phyloP scores from a whole-genome alignment of 2,329 filamentous ascomycete genomes.

The Nemania sp. region DNA sequence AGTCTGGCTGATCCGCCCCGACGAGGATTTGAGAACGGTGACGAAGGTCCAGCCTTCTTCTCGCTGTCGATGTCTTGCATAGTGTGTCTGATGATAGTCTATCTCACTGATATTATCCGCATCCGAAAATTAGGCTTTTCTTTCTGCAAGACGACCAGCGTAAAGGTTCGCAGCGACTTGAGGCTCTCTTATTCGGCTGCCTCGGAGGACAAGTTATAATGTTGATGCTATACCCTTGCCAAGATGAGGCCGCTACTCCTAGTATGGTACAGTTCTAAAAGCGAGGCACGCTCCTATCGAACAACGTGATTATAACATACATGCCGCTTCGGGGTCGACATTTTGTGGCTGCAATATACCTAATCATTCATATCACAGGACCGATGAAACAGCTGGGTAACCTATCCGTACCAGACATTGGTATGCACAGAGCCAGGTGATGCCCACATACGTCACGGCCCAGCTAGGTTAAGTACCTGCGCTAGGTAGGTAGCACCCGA shows the following conservation, averaged over 20 bases:
- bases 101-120: not conserved
- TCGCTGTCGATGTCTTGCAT: constrained; percentile 17
- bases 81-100: not conserved
- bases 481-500: not conserved
- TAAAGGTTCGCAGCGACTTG: no score
- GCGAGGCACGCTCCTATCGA: not conserved
- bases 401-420: constrained; percentile 2
- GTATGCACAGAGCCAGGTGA: constrained; percentile 8
- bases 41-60: constrained; percentile 24
- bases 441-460: constrained; percentile 8
- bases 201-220: constrained; percentile 8
- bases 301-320: not conserved
- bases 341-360: constrained; percentile 11
- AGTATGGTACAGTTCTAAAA: constrained; percentile 2
- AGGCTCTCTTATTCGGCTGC: constrained; percentile 2
- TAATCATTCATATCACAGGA: no score
- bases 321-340: not conserved
- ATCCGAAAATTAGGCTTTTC: not conserved
- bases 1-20: constrained; percentile 7
- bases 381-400: no score
- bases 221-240: not conserved
- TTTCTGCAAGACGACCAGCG: no score
- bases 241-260: not conserved
- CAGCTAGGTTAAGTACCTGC: not conserved
- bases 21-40: not conserved